phyloP scores from a whole-genome alignment of 495 filamentous ascomycete genomes.

The Aspergillus incahuasiensis region DNA sequence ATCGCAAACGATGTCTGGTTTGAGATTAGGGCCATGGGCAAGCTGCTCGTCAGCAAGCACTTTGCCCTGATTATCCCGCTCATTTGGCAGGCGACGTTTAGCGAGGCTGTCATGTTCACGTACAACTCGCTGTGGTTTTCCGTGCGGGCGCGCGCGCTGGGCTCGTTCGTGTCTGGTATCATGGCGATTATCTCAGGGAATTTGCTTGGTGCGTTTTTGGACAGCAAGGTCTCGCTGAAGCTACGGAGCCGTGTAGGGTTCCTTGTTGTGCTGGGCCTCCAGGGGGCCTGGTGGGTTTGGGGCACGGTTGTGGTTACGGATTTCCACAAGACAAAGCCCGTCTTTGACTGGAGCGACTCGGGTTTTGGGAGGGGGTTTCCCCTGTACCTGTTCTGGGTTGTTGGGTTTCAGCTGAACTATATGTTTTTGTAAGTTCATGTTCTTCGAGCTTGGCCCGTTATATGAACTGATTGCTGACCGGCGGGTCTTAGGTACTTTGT shows the following conservation, averaged over 20 bases:
- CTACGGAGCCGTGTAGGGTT: constrained; percentile 41
- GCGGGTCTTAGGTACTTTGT: constrained; percentile 63
- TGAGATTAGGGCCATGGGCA: constrained; percentile 49
- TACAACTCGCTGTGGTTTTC: constrained; percentile 57
- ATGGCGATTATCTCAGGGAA: constrained; percentile 54
- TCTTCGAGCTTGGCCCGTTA: neutral
- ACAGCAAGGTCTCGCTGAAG: constrained; percentile 47
- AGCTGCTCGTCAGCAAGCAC: constrained; percentile 46
- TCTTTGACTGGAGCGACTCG: constrained; percentile 52
- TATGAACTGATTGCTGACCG: no score
- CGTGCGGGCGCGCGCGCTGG: constrained; percentile 58
- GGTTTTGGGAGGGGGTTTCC: constrained; percentile 56
- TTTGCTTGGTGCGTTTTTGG: constrained; percentile 52
- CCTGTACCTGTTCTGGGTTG: constrained; percentile 54
- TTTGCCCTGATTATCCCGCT: constrained; percentile 56
- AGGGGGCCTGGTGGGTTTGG: constrained; percentile 62
- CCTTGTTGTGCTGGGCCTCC: constrained; percentile 42
- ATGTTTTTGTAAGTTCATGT: constrained; percentile 50
- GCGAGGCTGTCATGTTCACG: constrained; percentile 60
- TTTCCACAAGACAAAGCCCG: constrained; percentile 45
- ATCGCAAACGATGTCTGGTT: constrained; percentile 42
- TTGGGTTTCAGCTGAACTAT: constrained; percentile 61
- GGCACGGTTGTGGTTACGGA: constrained; percentile 51
- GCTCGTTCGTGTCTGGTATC: constrained; percentile 57
- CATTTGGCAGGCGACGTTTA: constrained; percentile 57